These are phyloP conservation scores for Boletus reticuloceps DNA, from an alignment of 768 basidiomycete species.

Conservation along the genomic window DNA sequence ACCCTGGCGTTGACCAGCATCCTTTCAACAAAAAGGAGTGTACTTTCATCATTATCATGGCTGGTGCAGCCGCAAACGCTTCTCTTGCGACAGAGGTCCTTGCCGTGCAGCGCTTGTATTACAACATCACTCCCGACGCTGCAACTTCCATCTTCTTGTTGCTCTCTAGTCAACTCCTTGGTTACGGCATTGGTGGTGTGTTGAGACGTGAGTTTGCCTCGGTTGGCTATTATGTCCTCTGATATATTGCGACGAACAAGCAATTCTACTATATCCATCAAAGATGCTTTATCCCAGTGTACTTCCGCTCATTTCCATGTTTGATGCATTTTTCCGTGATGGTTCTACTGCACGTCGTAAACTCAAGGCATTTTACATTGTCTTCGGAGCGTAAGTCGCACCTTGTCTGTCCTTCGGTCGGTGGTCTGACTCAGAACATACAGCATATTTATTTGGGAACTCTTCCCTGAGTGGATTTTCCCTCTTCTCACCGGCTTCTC, in stretches of 20 bases:
- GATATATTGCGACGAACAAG: slow-evolving; percentile 5
- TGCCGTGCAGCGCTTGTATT: slow-evolving; percentile 52
- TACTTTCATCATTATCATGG: slow-evolving; percentile 57
- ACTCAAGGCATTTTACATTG: slow-evolving; percentile 32
- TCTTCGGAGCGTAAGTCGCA: slow-evolving; percentile 29
- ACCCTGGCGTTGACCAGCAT: slow-evolving; percentile 32
- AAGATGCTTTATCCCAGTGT: slow-evolving; percentile 43
- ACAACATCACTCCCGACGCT: slow-evolving; percentile 49
- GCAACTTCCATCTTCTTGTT: slow-evolving; percentile 44
- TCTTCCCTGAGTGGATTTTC: slow-evolving; percentile 39
- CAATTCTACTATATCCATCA: slow-evolving; percentile 40
- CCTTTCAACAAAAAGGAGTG: slow-evolving; percentile 63
- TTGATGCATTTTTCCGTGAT: slow-evolving; percentile 41
- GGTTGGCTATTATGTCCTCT: background rate
- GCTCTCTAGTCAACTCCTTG: slow-evolving; percentile 35
- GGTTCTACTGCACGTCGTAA: slow-evolving; percentile 38
- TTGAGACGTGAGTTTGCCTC: slow-evolving; percentile 39
- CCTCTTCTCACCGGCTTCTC: slow-evolving; percentile 62
- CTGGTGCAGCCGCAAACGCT: slow-evolving; percentile 51
- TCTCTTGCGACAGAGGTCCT: slow-evolving; percentile 54
- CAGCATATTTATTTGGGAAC: slow-evolving; percentile 33
- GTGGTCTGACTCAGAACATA: slow-evolving; percentile 2
- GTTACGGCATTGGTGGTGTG: slow-evolving; percentile 56
- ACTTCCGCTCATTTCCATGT: slow-evolving; percentile 22
- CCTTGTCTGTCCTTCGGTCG: slow-evolving; percentile 10